These are phyloP conservation scores for Suillus variegatus DNA, from an alignment of 768 basidiomycete genomes.

Conservation along the genomic window DNA sequence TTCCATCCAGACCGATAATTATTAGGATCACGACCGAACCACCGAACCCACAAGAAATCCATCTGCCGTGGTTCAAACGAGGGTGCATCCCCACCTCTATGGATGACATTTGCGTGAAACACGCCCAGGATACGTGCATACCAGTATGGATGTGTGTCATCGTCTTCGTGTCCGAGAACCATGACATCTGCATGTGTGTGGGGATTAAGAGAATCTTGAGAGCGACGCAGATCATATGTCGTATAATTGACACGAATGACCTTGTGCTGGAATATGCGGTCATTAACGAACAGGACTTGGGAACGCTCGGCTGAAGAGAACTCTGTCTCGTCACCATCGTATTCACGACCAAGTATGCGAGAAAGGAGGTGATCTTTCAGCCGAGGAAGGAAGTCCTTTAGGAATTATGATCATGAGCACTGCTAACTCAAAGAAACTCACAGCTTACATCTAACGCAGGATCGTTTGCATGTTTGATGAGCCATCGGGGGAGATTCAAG, in stretches of 20 bases:
- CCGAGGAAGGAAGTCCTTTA: slow-evolving; percentile 22
- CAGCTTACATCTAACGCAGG: background rate
- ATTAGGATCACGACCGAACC: slow-evolving; percentile 20
- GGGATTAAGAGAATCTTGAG: slow-evolving; percentile 44
- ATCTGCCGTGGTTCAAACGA: slow-evolving; percentile 14
- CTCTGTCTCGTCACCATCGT: slow-evolving; percentile 17
- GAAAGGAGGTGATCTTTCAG: slow-evolving; percentile 16
- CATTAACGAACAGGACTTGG: too few species aligned
- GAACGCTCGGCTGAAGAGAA: slow-evolving; percentile 17
- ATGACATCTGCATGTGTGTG: background rate
- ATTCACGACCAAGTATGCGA: background rate
- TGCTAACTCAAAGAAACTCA: too few species aligned
- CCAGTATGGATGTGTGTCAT: slow-evolving; percentile 35
- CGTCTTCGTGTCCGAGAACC: slow-evolving; percentile 18
- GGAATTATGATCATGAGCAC: too few species aligned
- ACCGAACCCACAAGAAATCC: slow-evolving; percentile 32
- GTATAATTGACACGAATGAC: too few species aligned
- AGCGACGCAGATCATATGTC: slow-evolving; percentile 25
- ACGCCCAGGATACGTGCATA: slow-evolving; percentile 29
- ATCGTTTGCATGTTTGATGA: background rate
- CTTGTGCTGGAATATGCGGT: too few species aligned
- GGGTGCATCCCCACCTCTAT: background rate
- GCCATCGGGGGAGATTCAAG: too few species aligned
- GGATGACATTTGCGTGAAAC: slow-evolving; percentile 13
- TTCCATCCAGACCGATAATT: slow-evolving; percentile 28